These are phyloP conservation scores for Pythium sukuiense DNA, from an alignment of 352 stramenopile genomes.

Conservation along the genomic window DNA sequence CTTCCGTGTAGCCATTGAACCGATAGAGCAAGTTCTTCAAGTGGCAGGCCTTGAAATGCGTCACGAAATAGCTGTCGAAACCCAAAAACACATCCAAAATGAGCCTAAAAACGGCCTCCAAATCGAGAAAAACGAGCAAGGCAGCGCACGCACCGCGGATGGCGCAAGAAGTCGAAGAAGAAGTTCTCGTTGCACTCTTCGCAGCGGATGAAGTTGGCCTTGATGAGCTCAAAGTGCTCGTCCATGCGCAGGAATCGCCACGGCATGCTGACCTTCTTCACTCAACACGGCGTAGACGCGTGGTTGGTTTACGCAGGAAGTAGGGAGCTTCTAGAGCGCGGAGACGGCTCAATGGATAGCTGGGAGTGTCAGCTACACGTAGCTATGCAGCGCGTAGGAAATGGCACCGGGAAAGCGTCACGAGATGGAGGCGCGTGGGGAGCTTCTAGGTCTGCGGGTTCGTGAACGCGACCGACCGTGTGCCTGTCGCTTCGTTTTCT, in stretches of 20 bases:
- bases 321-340: background rate
- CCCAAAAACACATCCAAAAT: background rate
- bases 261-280: constrained; percentile 16
- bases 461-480: background rate
- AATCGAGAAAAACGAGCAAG: constrained; percentile 14
- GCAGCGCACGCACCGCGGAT: constrained; percentile 42
- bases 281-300: background rate
- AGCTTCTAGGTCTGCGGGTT: background rate
- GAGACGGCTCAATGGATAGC: background rate
- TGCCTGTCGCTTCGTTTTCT: background rate
- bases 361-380: background rate
- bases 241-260: constrained; percentile 49
- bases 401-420: background rate
- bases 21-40: constrained; percentile 78
- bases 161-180: constrained; percentile 79
- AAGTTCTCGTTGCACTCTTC: constrained; percentile 83
- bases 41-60: constrained; percentile 80
- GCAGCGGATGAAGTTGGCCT: constrained; percentile 74
- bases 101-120: background rate
- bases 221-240: constrained; percentile 62
- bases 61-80: constrained; percentile 65
- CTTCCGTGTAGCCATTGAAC: constrained; percentile 71
- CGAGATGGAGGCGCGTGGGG: background rate
- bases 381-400: background rate
- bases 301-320: background rate